phyloP scores from a whole-genome alignment of 306 rosid species.

The Glycine soja region DNA sequence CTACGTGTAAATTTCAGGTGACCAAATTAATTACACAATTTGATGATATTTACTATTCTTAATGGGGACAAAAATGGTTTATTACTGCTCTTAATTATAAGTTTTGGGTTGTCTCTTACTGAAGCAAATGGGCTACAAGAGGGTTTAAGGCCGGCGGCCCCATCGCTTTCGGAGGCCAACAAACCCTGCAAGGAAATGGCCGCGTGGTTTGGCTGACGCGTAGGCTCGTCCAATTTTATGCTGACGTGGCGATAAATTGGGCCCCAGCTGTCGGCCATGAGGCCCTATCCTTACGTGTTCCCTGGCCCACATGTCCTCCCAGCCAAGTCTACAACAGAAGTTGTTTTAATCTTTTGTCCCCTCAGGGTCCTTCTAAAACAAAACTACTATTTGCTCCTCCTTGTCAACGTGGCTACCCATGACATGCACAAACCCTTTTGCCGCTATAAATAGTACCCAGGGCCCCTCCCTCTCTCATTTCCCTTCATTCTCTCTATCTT shows the following conservation, averaged over 20 bases:
- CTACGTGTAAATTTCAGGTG: too few relatives aligned
- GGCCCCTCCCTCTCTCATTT: neutral
- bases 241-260: conserved; percentile 55
- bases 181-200: conserved; percentile 42
- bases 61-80: too few relatives aligned
- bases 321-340: too few relatives aligned
- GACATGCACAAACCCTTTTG: too few relatives aligned
- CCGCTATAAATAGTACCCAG: too few relatives aligned
- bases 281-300: conserved; percentile 55
- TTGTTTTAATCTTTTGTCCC: conserved; percentile 36
- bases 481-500: neutral
- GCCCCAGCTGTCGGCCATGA: conserved; percentile 60
- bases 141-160: conserved; percentile 72
- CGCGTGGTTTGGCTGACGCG: too few relatives aligned
- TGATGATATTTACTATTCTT: too few relatives aligned
- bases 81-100: too few relatives aligned
- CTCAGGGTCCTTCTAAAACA: conserved; percentile 52
- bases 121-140: too few relatives aligned
- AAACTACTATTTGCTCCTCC: conserved; percentile 14
- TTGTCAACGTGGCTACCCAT: conserved; percentile 6
- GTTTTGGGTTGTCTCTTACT: too few relatives aligned
- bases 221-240: too few relatives aligned
- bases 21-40: too few relatives aligned
- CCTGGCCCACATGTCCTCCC: conserved; percentile 69
- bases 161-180: conserved; percentile 55